Conservation (phyloP, 78 protist genomes). For the Cavenderia fasciculata region DNA sequence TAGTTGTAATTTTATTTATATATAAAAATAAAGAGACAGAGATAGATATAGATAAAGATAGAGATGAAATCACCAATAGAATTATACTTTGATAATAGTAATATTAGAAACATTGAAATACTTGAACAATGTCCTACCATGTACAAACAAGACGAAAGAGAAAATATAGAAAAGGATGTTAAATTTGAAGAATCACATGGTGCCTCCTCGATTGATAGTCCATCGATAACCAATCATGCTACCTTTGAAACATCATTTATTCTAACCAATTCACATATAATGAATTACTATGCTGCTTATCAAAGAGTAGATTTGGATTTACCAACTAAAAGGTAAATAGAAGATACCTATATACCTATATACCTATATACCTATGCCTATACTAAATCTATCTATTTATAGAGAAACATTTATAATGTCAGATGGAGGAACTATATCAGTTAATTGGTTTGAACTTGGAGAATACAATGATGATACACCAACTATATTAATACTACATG, state of each 20-base stretch:
- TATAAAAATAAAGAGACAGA: too few relatives aligned
- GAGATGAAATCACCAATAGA: slow-evolving; percentile 39
- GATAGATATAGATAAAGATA: too few relatives aligned
- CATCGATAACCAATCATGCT: slow-evolving; percentile 3
- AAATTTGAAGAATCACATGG: not conserved
- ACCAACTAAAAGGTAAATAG: too few relatives aligned
- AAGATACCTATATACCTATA: too few relatives aligned
- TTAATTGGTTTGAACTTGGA: too few relatives aligned
- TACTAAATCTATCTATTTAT: too few relatives aligned
- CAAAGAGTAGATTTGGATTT: not conserved
- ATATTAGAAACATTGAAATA: not conserved
- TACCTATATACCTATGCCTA: too few relatives aligned
- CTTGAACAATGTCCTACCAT: slow-evolving; percentile 31
- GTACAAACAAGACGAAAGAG: not conserved
- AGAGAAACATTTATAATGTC: too few relatives aligned
- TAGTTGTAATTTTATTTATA: too few relatives aligned
- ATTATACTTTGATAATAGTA: slow-evolving; percentile 30
- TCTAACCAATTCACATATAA: not conserved
- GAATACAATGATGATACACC: slow-evolving; percentile 42
- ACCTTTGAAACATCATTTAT: slow-evolving; percentile 1
- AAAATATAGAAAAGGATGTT: not conserved
- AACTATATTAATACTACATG: slow-evolving; percentile 25
- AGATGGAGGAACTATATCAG: too few relatives aligned
- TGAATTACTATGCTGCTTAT: slow-evolving; percentile 1
- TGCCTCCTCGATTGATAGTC: too few relatives aligned